phyloP scores from a whole-genome alignment of 768 basidiomycete species.

The Polyporus arcularius region DNA sequence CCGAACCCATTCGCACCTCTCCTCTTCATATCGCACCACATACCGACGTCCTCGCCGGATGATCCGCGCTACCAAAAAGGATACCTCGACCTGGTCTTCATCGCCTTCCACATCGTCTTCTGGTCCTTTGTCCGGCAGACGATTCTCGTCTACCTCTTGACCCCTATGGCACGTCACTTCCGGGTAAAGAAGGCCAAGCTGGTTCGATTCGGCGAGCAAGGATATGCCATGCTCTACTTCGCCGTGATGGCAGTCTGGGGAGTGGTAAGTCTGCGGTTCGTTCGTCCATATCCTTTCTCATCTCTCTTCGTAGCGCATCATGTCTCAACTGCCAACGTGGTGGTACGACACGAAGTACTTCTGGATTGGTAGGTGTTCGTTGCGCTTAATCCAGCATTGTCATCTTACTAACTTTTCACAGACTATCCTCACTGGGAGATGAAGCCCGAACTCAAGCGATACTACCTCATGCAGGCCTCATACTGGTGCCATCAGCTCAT shows the following conservation, averaged over 20 bases:
- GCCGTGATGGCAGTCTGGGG: slow-evolving; percentile 71
- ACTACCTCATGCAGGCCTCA: slow-evolving; percentile 90
- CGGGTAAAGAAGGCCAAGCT: slow-evolving; percentile 75
- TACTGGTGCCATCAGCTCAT: slow-evolving; percentile 96
- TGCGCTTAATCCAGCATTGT: not conserved
- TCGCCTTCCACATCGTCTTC: slow-evolving; percentile 82
- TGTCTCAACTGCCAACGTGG: slow-evolving; percentile 78
- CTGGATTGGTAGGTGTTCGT: slow-evolving; percentile 65
- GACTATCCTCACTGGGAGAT: slow-evolving; percentile 92
- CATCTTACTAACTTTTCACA: slow-evolving; percentile 27
- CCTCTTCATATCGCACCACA: slow-evolving; percentile 69
- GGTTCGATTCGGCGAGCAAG: slow-evolving; percentile 88
- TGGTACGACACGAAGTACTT: slow-evolving; percentile 85
- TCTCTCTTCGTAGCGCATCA: slow-evolving; percentile 61
- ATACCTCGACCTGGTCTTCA: slow-evolving; percentile 74
- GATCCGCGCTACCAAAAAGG: slow-evolving; percentile 72
- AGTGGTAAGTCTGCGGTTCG: slow-evolving; percentile 52
- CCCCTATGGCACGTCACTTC: slow-evolving; percentile 67
- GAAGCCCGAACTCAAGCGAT: slow-evolving; percentile 80
- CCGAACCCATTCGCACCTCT: slow-evolving; percentile 75
- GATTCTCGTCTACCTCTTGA: slow-evolving; percentile 62
- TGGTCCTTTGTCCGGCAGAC: slow-evolving; percentile 87
- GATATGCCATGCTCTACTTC: slow-evolving; percentile 86
- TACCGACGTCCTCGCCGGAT: slow-evolving; percentile 51
- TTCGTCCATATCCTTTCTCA: not conserved